Evolutionary conservation across 352 stramenopile genomes (phyloP).

Genomic region (Aphanomyces stellatus): DNA sequence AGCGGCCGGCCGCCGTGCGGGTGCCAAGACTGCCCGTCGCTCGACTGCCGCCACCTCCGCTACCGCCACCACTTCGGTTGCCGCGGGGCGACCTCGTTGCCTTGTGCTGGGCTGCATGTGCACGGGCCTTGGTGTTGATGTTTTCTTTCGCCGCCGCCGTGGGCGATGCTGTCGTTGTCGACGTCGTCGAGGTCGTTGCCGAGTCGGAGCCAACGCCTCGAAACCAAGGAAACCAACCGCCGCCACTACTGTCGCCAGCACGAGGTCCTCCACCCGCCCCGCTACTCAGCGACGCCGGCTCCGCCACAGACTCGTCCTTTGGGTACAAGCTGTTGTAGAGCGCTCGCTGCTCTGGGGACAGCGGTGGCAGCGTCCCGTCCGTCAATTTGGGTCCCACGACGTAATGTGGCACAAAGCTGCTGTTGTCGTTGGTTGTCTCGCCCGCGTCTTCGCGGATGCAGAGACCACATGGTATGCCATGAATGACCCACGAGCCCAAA

Average conservation of each 20-base stretch:
- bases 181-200: not conserved
- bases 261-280: not conserved
- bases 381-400: not conserved
- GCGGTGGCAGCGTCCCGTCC: not conserved
- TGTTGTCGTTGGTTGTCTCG: slow-evolving; percentile 6
- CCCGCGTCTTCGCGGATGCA: not conserved
- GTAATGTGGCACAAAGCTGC: slow-evolving; percentile 4
- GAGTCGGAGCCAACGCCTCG: no score
- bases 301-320: not conserved
- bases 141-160: not conserved
- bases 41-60: no score
- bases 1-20: no score
- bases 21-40: no score
- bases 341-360: not conserved
- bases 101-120: no score
- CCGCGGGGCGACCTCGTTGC: no score
- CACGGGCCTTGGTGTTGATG: not conserved
- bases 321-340: not conserved
- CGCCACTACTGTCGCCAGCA: not conserved
- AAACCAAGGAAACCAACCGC: not conserved
- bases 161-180: not conserved
- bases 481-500: not conserved
- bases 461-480: not conserved
- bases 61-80: no score
- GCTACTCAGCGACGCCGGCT: not conserved